Evolutionary conservation across 805 yeast genomes (phyloP).

Genomic region (Hanseniaspora guilliermondii): DNA sequence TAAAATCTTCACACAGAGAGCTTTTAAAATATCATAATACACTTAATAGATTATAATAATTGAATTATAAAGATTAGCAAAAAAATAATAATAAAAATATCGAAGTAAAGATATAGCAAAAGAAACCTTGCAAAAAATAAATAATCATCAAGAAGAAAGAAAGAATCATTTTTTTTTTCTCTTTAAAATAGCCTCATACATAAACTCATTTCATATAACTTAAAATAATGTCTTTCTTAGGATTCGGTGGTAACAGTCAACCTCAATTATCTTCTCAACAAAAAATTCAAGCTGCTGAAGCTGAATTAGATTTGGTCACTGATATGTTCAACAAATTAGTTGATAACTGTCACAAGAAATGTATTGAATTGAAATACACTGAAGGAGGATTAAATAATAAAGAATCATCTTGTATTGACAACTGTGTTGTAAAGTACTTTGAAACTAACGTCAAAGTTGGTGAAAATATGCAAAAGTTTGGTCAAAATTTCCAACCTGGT

Average conservation of each 20-base stretch:
- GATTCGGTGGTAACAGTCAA: constrained; percentile 59
- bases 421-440: constrained; percentile 91
- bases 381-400: constrained; percentile 67
- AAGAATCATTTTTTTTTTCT: neutral
- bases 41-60: too few relatives aligned
- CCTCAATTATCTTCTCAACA: constrained; percentile 65
- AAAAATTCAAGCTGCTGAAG: constrained; percentile 82
- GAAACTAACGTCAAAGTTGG: constrained; percentile 92
- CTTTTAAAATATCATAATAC: too few relatives aligned
- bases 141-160: too few relatives aligned
- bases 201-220: neutral
- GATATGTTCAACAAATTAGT: constrained; percentile 93
- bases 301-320: constrained; percentile 92
- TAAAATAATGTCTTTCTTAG: constrained; percentile 50
- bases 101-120: too few relatives aligned
- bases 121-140: neutral
- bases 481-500: constrained; percentile 33
- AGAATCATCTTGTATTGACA: constrained; percentile 80
- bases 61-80: too few relatives aligned
- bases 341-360: constrained; percentile 77
- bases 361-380: constrained; percentile 53
- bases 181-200: neutral
- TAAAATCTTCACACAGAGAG: too few relatives aligned
- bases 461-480: constrained; percentile 51
- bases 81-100: too few relatives aligned